Evolutionary conservation across 2,329 filamentous ascomycete genomes (phyloP), one percentile per base, ranked within the genome.

Genomic region (Rhytidhysteron rufulum): DNA sequence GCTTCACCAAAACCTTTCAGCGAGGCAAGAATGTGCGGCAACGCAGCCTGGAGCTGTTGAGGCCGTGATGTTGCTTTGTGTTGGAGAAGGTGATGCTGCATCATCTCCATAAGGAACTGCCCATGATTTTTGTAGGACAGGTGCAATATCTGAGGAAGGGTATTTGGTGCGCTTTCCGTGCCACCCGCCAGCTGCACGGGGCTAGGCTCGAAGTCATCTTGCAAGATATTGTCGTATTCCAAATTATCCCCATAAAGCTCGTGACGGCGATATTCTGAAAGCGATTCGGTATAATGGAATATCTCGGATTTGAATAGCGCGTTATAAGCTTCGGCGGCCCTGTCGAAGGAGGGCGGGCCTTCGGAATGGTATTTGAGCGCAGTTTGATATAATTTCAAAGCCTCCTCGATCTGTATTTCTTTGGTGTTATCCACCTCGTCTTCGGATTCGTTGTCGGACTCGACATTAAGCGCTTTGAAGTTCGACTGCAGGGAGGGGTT

Each of bases 351-450:
- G 15, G 71, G 71, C 1, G 86, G 82, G 2, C 93, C 90, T 67
- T 95, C 88, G 2, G 91, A 85, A 61, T 98, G 93, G 50, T 90
- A 81, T 64, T 91, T 95, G 42, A 98, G 72, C 34, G 93, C 93
- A 53, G 77, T 84, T 60, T 97, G 90, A 62, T 96, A 98, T 25
- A 91, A 79, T 68, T 96, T 97, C 47, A 98, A 73, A 34, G 93
- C 90, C 69, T 98, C 93, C 58, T 98, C 93, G 58, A 97, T 91
- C 75, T 95, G 90, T 38, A 98, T 82, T 66, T 97, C 91, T 63
- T 91, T 93, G 24, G 90, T 95, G 56, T 93, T 89, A 63, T 98
- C 93, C 58, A 95, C 74, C 67, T 96, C 90, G 55, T 95, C 88
- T 60, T 95, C 89, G 49, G 85, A 74, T 42, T 88, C 87, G 58